Conservation (phyloP, 768 basidiomycete species). For the Exsudoporus frostii region DNA sequence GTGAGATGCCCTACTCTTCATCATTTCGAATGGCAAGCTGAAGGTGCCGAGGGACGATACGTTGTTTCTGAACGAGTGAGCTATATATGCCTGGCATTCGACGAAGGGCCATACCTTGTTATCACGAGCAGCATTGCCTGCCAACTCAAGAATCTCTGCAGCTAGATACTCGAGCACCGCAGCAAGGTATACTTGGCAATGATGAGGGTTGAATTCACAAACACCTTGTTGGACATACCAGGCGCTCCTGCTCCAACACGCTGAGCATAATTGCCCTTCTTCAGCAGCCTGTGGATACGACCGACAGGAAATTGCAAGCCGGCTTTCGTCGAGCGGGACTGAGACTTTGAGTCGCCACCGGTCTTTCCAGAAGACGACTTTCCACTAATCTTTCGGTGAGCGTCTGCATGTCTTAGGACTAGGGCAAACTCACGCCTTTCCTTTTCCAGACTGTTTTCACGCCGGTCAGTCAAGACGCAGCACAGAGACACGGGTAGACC, state of each 20-base stretch:
- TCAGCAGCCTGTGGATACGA: slow-evolving; percentile 77
- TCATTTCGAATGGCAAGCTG: slow-evolving; percentile 77
- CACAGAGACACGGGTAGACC: background rate
- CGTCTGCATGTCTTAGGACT: background rate
- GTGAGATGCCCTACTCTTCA: slow-evolving; percentile 50
- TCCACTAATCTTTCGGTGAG: slow-evolving; percentile 32
- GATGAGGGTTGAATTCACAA: background rate
- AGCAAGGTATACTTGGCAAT: slow-evolving; percentile 65
- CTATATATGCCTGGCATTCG: background rate
- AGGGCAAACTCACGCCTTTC: slow-evolving; percentile 43
- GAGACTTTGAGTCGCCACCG: slow-evolving; percentile 51
- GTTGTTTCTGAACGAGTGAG: slow-evolving; percentile 46
- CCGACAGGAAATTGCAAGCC: slow-evolving; percentile 76
- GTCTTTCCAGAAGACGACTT: slow-evolving; percentile 47
- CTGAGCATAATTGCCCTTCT: slow-evolving; percentile 69
- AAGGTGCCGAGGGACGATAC: slow-evolving; percentile 77
- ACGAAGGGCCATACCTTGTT: slow-evolving; percentile 44
- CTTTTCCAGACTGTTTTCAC: slow-evolving; percentile 49
- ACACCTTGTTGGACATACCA: slow-evolving; percentile 36
- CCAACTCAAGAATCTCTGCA: slow-evolving; percentile 84
- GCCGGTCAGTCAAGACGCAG: slow-evolving; percentile 5
- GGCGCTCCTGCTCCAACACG: slow-evolving; percentile 70
- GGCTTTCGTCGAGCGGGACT: slow-evolving; percentile 65
- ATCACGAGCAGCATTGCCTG: slow-evolving; percentile 75
- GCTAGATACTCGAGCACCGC: slow-evolving; percentile 85